phyloP scores from a whole-genome alignment of 257 asterid species.

The Lycium ferocissimum region DNA sequence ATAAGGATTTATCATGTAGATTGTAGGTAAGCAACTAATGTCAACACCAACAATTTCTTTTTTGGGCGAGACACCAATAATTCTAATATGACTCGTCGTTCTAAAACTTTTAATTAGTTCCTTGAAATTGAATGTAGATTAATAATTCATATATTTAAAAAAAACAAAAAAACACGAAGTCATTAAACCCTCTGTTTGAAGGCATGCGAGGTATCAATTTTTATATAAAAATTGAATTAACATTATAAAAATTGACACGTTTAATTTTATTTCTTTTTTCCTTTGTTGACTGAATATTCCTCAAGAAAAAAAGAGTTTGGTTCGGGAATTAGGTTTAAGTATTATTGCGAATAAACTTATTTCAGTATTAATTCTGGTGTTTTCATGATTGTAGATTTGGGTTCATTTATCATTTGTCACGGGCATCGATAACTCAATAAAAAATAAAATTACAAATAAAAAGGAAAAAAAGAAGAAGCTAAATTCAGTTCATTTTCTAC shows the following conservation, averaged over 20 bases:
- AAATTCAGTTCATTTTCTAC: too few relatives aligned
- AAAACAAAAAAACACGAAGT: background rate
- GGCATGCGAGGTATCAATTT: background rate
- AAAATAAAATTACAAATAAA: too few relatives aligned
- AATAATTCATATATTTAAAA: background rate
- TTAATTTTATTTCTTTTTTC: background rate
- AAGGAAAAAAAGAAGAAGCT: too few relatives aligned
- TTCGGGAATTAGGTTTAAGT: background rate
- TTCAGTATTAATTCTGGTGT: background rate
- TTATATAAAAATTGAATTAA: background rate
- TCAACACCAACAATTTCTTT: background rate
- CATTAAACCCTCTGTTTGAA: background rate
- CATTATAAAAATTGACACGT: background rate
- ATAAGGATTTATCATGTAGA: background rate
- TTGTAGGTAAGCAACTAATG: conserved; percentile 21
- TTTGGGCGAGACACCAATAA: background rate
- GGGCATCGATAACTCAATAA: too few relatives aligned
- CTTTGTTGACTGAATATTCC: background rate
- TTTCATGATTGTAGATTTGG: background rate
- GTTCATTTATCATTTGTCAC: too few relatives aligned
- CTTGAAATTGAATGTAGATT: background rate
- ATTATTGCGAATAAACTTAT: background rate
- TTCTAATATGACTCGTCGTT: background rate
- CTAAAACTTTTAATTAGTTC: background rate
- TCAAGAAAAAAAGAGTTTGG: background rate